Base-by-base conservation (phyloP, 106 monocot genomes). In the Dioscorea dumetorum region DNA sequence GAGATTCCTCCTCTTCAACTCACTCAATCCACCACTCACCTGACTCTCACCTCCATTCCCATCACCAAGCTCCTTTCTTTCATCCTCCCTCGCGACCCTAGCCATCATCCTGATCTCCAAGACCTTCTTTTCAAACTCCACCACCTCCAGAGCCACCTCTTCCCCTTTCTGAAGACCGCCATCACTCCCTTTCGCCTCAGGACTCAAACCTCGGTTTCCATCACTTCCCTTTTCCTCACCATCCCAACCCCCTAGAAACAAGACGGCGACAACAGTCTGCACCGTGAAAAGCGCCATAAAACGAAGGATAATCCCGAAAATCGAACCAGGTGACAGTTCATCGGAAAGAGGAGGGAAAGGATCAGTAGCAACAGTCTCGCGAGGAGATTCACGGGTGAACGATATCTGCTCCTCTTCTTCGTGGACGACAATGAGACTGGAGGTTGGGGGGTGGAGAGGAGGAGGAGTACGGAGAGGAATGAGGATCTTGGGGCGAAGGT, bases 401-500 rank as follows among this genome's bases (percentile, higher is more conserved):
- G 20, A n/a, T n/a, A 65, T 33, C 31, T 50, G 63, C 48, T 24
- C 64, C 16, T 23, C 56, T 23, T 68, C 48, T 35, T 50, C 61
- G 11, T 56, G 57, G 33, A 48, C 31, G 6, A 61, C 49, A 10
- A 41, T 10, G 41, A 41, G 41, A 6, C 10, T 41, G 9, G 41
- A 5, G 6, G 41, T 10, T 41, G 41, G 41, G 9, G 41, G 41
- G 1, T 41, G 41, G 41, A 6, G 41, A 41, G 41, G 41, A 41
- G 10, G 41, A 41, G 41, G 41, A 3, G 9, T 3, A 6, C 6
- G 41, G 41, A 8, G 9, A 0, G 41, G 41, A 41, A 10, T 41
- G 41, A 68, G 76, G 62, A 82, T 74, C 62, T 80, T 82, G 48
- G 61, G 65, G 66, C 82, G 73, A 69, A 87, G 76, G 60, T 52